Evolutionary conservation across 1,284 basidiomycete species (phyloP).

Genomic region (Bondarzewia mesenterica): DNA sequence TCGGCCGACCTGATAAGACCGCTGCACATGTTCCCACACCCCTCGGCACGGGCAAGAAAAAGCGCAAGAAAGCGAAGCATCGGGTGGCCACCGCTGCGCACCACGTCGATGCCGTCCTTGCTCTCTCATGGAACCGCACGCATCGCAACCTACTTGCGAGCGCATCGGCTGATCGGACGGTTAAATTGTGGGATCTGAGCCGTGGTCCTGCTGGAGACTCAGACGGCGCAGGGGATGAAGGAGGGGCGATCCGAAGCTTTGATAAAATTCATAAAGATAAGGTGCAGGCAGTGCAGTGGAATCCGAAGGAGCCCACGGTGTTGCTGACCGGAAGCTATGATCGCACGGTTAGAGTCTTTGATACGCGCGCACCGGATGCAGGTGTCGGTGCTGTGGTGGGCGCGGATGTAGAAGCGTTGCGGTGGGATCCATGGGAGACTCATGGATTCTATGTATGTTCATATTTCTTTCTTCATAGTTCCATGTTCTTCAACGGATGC

Average conservation of each 20-base stretch:
- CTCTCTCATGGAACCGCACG: constrained; percentile 85
- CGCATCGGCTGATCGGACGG: constrained; percentile 89
- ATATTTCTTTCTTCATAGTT: constrained; percentile 4
- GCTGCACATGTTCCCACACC: constrained; percentile 71
- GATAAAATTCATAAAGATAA: constrained; percentile 84
- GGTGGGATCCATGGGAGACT: constrained; percentile 94
- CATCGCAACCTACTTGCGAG: constrained; percentile 90
- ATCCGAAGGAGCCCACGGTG: constrained; percentile 78
- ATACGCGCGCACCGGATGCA: constrained; percentile 76
- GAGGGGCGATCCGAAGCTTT: constrained; percentile 79
- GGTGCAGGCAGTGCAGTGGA: constrained; percentile 98
- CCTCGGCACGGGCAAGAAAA: constrained; percentile 87
- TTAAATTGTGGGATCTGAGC: constrained; percentile 96
- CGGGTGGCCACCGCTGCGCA: constrained; percentile 61
- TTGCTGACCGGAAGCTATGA: constrained; percentile 93
- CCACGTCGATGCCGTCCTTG: constrained; percentile 92
- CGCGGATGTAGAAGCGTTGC: constrained; percentile 87
- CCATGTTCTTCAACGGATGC: neutral
- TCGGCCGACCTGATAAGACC: constrained; percentile 86
- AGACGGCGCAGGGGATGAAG: constrained; percentile 26
- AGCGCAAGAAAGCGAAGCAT: constrained; percentile 82
- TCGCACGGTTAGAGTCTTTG: constrained; percentile 88
- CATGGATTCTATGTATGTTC: constrained; percentile 79
- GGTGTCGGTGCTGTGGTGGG: constrained; percentile 77
- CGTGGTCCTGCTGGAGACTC: constrained; percentile 31